phyloP scores from a whole-genome alignment of 805 yeast species.

The Pichia deserticola region DNA sequence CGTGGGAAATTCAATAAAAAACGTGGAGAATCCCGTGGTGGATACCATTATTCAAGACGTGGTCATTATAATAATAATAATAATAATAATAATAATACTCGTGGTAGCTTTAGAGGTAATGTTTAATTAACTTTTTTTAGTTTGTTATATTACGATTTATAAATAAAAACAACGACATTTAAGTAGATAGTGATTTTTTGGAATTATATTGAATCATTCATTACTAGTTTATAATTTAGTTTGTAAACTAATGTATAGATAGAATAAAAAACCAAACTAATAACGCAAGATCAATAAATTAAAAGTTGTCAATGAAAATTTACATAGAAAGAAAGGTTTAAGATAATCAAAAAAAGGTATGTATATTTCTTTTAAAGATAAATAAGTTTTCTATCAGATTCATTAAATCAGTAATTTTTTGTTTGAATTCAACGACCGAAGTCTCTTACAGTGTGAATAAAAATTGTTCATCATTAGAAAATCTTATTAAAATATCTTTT shows the following conservation, averaged over 20 bases:
- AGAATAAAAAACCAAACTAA: no score
- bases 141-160: no score
- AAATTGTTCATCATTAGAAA: conserved; percentile 21
- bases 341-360: no score
- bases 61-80: background rate
- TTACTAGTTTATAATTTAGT: no score
- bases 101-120: background rate
- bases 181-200: no score
- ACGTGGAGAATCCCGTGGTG: background rate
- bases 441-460: conserved; percentile 55
- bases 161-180: no score
- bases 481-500: background rate
- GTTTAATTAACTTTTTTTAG: no score
- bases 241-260: no score
- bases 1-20: background rate
- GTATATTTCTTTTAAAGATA: background rate
- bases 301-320: background rate
- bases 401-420: conserved; percentile 47
- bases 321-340: background rate
- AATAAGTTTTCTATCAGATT: conserved; percentile 31
- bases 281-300: no score
- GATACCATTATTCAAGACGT: background rate
- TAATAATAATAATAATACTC: background rate
- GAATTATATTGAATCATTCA: no score
- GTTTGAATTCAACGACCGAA: conserved; percentile 28